Evolutionary conservation across 306 rosid genomes (phyloP).

Genomic region (Trichosanthes cucumerina): DNA sequence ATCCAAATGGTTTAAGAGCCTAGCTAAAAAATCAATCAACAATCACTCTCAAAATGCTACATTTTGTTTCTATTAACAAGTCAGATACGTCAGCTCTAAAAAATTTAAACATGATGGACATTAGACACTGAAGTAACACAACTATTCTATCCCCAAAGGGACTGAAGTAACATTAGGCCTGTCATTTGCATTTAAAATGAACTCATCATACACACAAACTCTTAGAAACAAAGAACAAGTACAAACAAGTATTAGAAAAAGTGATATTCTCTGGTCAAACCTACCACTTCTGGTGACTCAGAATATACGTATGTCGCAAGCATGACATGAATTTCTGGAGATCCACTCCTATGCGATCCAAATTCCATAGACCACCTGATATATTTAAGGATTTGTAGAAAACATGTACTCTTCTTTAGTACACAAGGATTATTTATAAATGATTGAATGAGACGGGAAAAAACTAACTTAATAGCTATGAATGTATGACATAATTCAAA

Average conservation of each 20-base stretch:
- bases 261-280: constrained; percentile 17
- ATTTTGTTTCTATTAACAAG: background rate
- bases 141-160: background rate
- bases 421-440: background rate
- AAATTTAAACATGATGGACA: background rate
- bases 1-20: background rate
- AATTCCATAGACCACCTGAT: constrained; percentile 86
- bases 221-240: background rate
- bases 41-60: background rate
- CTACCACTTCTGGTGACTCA: constrained; percentile 87
- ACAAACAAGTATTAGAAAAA: constrained; percentile 4
- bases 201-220: background rate
- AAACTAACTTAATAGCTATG: background rate
- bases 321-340: constrained; percentile 81
- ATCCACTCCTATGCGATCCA: constrained; percentile 56
- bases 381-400: background rate
- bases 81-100: background rate
- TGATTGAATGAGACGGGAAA: background rate
- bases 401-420: background rate
- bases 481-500: background rate
- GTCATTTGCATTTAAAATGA: background rate
- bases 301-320: constrained; percentile 82
- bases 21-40: background rate
- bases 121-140: background rate
- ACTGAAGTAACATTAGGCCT: background rate